Evolutionary conservation across 371 early-diverging fungal genomes (phyloP), one percentile per base, ranked within the genome.

Genomic region (Umbelopsis sp.): DNA sequence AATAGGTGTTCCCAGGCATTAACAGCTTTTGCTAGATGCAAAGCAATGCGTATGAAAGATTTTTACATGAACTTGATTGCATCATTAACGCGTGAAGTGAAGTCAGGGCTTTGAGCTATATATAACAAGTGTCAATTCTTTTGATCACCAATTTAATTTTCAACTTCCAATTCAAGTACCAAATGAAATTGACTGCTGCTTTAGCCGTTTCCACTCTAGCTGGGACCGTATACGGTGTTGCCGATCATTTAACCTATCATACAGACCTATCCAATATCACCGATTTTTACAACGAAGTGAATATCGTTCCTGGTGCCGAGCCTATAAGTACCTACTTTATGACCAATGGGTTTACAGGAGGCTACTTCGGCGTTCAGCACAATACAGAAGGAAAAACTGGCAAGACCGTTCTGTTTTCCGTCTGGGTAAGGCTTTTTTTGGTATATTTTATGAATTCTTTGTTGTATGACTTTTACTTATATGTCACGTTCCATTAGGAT

Each of bases 321-420:
- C 73, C 73, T 35, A 22, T 11, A 16, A 63, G 53, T 18, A 73
- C 70, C 7, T 73, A 73, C 38, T 73, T 67, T 67, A 69, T 70
- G 66, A 67, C 68, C 22, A 70, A 70, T 48, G 70, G 73, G 0
- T 73, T 63, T 18, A 41, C 46, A 20, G 38, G 37, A 50, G 73
- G 70, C 7, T 73, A 73, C 44, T 70, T 73, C 64, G 73, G 73
- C 7, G 65, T 73, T 35, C 73, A 73, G 32, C 51, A 38, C 45
- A 73, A 73, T 20, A 64, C 29, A 29, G 29, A 29, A 29, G 29
- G 29, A 29, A 29, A 8, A n/a, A 52, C 70, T 10, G 65, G 64
- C 4, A 70, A 65, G 67, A 66, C 70, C 12, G 65, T 73, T 9
- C 48, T 70, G 18, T 73, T 73, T 32, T 52, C 73, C 41, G 46